A percentile compares a stretch with the other conserved stretches of the same genome.
These are phyloP conservation scores for Nematodospora valgi DNA, from an alignment of 805 yeast species.

Conservation along the genomic window DNA sequence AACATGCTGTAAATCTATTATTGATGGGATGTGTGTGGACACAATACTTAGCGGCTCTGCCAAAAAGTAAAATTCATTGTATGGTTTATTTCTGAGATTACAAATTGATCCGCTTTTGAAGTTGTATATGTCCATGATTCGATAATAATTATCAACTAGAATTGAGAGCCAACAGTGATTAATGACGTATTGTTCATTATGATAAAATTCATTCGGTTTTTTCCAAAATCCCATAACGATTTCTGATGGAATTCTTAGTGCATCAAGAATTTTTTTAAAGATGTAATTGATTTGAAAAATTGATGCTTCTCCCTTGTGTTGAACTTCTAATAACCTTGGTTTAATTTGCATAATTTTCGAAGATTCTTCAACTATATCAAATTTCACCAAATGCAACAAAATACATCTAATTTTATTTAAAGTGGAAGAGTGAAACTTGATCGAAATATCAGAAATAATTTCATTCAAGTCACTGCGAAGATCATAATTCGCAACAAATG, in stretches of 20 bases:
- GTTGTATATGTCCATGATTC: conserved; percentile 64
- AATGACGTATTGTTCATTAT: conserved; percentile 47
- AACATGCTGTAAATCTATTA: conserved; percentile 78
- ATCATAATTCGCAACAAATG: conserved; percentile 29
- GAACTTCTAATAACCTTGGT: conserved; percentile 40
- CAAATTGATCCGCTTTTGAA: conserved; percentile 31
- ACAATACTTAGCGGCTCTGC: conserved; percentile 72
- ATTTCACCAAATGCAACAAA: conserved; percentile 65
- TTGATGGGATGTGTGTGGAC: conserved; percentile 83
- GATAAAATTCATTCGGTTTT: conserved; percentile 62
- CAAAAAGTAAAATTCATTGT: conserved; percentile 68
- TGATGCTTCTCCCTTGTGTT: conserved; percentile 51
- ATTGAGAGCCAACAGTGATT: conserved; percentile 92
- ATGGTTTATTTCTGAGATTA: conserved; percentile 22
- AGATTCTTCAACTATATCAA: conserved; percentile 43
- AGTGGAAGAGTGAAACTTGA: conserved; percentile 35
- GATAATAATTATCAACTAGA: conserved; percentile 69
- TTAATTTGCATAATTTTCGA: conserved; percentile 34
- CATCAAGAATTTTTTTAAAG: conserved; percentile 67
- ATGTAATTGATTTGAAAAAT: conserved; percentile 74
- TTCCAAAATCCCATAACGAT: conserved; percentile 81
- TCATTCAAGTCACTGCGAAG: conserved; percentile 34
- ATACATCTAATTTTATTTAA: conserved; percentile 58
- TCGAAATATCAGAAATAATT: conserved; percentile 38
- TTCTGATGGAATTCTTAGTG: conserved; percentile 70